phyloP scores from a whole-genome alignment of 148 eudicot genomes.

The Rhododendron henanense region DNA sequence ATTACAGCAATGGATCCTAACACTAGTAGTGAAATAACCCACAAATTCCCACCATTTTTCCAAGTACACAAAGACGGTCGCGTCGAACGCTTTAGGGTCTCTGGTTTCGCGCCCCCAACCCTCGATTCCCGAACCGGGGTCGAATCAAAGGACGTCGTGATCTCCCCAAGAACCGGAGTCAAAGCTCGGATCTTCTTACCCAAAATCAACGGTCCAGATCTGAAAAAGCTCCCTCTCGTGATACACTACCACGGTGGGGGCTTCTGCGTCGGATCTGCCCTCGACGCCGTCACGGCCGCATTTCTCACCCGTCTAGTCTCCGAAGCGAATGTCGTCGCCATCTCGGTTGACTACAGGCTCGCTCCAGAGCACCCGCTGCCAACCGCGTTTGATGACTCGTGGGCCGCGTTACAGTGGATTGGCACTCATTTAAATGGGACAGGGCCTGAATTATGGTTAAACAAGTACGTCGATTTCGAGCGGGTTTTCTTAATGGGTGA shows the following conservation, averaged over 20 bases:
- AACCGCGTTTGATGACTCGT: slow-evolving; percentile 35
- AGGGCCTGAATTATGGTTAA: slow-evolving; percentile 32
- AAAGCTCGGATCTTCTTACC: slow-evolving; percentile 26
- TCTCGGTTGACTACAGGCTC: slow-evolving; percentile 31
- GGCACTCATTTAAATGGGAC: slow-evolving; percentile 6
- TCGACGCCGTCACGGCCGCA: neutral
- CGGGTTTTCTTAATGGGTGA: slow-evolving; percentile 35
- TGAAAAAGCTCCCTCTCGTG: slow-evolving; percentile 8
- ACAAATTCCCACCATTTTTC: neutral
- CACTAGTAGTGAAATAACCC: neutral
- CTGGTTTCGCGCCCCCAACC: neutral
- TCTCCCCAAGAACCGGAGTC: slow-evolving; percentile 13
- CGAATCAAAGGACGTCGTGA: slow-evolving; percentile 22
- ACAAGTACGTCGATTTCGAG: slow-evolving; percentile 20
- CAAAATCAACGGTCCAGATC: neutral
- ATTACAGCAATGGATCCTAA: neutral
- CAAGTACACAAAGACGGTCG: neutral
- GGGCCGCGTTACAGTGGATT: slow-evolving; percentile 29
- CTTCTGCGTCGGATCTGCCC: slow-evolving; percentile 11
- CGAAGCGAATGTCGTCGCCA: slow-evolving; percentile 5
- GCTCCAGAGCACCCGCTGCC: slow-evolving; percentile 38
- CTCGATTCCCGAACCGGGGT: neutral
- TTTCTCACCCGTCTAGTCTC: neutral
- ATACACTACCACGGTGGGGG: slow-evolving; percentile 28
- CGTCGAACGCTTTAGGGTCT: neutral